Evolutionary conservation across 352 stramenopile species (phyloP).

Genomic region (Phytophthora capsici): DNA sequence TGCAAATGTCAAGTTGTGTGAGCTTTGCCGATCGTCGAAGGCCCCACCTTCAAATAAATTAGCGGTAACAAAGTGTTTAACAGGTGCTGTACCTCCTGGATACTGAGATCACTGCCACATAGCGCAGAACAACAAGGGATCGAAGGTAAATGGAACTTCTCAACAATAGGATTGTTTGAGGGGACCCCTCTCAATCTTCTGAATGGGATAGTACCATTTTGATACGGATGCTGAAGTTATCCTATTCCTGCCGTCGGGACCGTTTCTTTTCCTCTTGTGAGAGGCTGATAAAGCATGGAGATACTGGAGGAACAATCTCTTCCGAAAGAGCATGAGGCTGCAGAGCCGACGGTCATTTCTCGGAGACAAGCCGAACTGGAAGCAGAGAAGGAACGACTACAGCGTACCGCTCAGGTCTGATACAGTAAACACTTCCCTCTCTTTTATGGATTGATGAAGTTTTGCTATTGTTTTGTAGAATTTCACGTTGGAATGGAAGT

Average conservation of each 20-base stretch:
- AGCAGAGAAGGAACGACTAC: conserved; percentile 39
- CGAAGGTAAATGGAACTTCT: too few species aligned
- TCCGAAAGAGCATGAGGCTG: conserved; percentile 9
- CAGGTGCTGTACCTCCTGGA: not conserved
- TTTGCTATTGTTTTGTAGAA: conserved; percentile 30
- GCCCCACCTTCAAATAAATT: conserved; percentile 1
- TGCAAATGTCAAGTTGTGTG: conserved; percentile 3
- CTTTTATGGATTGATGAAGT: not conserved
- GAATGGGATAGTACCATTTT: too few species aligned
- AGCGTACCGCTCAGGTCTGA: conserved; percentile 47
- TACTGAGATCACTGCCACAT: too few species aligned
- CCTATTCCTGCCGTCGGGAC: conserved; percentile 24
- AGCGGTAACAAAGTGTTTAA: not conserved
- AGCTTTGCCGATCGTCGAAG: not conserved
- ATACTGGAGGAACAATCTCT: conserved; percentile 6
- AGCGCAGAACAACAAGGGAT: too few species aligned
- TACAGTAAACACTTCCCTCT: not conserved
- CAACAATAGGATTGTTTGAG: too few species aligned
- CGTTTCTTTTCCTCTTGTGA: conserved; percentile 18
- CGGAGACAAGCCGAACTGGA: conserved; percentile 42
- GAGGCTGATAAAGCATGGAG: conserved; percentile 22
- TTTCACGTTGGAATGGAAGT: conserved; percentile 69
- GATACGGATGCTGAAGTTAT: not conserved
- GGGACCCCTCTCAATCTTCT: too few species aligned
- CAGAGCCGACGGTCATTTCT: conserved; percentile 25